A percentile compares a stretch with the other conserved stretches of the same genome.
Conservation (phyloP, 305 asterid species). For the Fraxinus baroniana region DNA sequence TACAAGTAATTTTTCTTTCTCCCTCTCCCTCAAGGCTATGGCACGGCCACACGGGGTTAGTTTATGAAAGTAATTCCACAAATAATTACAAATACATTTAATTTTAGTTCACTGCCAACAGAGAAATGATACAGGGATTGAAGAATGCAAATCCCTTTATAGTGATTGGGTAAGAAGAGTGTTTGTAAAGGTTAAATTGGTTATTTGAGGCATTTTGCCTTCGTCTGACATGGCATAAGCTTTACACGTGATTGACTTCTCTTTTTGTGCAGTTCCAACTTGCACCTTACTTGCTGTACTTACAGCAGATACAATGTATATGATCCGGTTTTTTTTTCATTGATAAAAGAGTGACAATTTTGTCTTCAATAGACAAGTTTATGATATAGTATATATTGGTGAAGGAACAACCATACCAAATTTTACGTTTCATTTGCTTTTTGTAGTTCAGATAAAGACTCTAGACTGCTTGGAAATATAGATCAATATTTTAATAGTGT, state of each 20-base stretch:
- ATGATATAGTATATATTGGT: neutral
- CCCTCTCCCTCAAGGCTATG: too few relatives aligned
- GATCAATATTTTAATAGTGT: constrained; percentile 8
- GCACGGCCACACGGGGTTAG: too few relatives aligned
- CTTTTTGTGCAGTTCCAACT: neutral
- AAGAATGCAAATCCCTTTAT: neutral
- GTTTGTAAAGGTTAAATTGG: neutral
- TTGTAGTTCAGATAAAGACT: neutral
- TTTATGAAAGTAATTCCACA: neutral
- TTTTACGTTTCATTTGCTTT: neutral
- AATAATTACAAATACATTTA: neutral
- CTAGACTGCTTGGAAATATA: neutral
- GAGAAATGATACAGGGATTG: neutral
- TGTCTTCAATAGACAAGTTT: neutral
- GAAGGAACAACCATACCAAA: neutral
- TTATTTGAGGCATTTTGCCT: neutral
- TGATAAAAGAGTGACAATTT: neutral
- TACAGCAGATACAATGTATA: neutral
- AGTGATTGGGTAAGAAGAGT: neutral
- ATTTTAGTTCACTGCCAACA: neutral
- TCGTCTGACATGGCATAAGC: neutral
- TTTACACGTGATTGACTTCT: neutral
- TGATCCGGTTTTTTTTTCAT: neutral
- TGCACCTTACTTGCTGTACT: neutral
- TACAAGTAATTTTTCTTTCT: too few relatives aligned